Conservation (phyloP, 75 land plant species). For the Sequoiadendron giganteum region DNA sequence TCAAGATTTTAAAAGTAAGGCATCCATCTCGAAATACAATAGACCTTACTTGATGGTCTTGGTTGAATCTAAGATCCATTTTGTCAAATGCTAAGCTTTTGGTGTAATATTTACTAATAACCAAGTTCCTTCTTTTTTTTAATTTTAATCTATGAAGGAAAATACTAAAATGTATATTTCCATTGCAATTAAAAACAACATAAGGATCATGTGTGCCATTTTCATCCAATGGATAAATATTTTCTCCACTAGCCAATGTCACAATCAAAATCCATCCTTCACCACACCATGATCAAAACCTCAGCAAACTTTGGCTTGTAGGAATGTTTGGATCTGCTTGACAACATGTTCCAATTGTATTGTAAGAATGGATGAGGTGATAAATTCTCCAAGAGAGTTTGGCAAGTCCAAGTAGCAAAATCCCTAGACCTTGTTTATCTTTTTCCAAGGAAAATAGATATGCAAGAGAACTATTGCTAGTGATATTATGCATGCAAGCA, state of each 20-base stretch:
- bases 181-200: conserved; percentile 88
- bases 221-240: conserved; percentile 34
- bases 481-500: conserved; percentile 21
- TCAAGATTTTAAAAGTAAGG: too few relatives aligned
- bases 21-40: too few relatives aligned
- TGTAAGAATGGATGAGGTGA: conserved; percentile 45
- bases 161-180: conserved; percentile 29
- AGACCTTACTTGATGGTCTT: too few relatives aligned
- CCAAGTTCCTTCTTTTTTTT: too few relatives aligned
- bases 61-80: too few relatives aligned
- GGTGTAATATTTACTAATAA: too few relatives aligned
- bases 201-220: conserved; percentile 61
- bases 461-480: conserved; percentile 29
- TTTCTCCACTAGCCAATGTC: conserved; percentile 62
- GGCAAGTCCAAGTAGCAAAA: conserved; percentile 65
- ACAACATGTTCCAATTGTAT: conserved; percentile 39
- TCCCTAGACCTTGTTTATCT: conserved; percentile 43
- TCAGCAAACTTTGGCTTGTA: conserved; percentile 40
- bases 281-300: conserved; percentile 77
- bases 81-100: too few relatives aligned
- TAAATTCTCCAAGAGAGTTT: conserved; percentile 60
- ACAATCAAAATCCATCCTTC: conserved; percentile 91
- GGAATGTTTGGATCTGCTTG: conserved; percentile 43
- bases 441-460: conserved; percentile 35
- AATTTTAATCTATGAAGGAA: too few relatives aligned